Evolutionary conservation across 768 basidiomycete species (phyloP), one percentile per base, ranked within the genome.

Genomic region (Cystofilobasidium bisporidii): DNA sequence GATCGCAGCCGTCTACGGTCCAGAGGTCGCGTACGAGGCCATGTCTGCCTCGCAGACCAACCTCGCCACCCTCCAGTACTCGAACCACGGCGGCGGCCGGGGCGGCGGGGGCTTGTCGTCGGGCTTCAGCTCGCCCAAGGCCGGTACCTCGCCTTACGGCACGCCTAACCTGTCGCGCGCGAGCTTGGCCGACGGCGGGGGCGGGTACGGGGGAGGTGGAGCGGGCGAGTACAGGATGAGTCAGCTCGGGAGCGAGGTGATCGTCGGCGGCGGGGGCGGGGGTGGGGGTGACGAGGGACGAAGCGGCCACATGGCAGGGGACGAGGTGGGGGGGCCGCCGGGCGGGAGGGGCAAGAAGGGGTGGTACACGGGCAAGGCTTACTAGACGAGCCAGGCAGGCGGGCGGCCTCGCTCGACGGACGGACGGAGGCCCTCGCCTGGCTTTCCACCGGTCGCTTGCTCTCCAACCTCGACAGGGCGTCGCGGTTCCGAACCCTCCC

Each of bases 1-100:
- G 81, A 81, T 88, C 41, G 86, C 86, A 0, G 86, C 85, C 70
- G 85, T 86, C 72, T 88, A 87, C 72, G 87, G 87, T 22, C 78
- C 80, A 17, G 82, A 83, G 64, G 81, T 87, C 24, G 86, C 86
- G 15, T 78, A 80, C 41, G 84, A 86, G 57, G 79, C 84, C 10
- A 71, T 86, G 50, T 78, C 80, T 11, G 82, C 83, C 63, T 86
- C 86, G 17, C 81, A 82, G 28, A 81, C 82, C 36, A 83, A 82
- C 72, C 75, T 84, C 33, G 78, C 82, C 14, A 73, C 78, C 28
- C 68, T 69, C 9, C 48, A 59, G 41, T 38, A 38, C 26, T 68
- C 67, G 20, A 47, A 41, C 43, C 61, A 68, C 55, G 48, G 36
- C 11, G 41, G 60, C 26, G 33, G 48, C 22, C 8, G 28, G 22